Evolutionary conservation across 2,329 filamentous ascomycete genomes (phyloP).

Genomic region (Microcyclosporella mali): DNA sequence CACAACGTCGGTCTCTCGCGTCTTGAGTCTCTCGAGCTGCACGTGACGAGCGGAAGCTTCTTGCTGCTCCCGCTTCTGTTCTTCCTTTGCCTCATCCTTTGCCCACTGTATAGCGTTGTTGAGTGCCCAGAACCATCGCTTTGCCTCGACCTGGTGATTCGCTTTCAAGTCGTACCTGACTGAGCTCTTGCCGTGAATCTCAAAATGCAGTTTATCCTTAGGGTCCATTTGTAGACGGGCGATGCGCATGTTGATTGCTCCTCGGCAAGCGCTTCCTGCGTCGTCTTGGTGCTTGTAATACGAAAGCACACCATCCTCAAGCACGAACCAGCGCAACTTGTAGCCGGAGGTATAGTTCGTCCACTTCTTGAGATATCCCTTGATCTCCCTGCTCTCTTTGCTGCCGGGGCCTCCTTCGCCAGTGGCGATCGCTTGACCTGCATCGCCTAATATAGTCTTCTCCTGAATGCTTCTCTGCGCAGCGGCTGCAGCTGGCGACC

Average conservation of each 20-base stretch:
- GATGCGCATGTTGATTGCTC: constrained; percentile 98
- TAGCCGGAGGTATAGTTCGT: constrained; percentile 98
- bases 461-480: constrained; percentile 95
- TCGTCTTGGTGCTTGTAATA: constrained; percentile 99
- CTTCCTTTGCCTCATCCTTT: constrained; percentile 92
- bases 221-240: constrained; percentile 91
- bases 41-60: constrained; percentile 78
- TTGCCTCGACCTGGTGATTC: constrained; percentile 96
- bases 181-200: constrained; percentile 95
- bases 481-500: constrained; percentile 86
- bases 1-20: constrained; percentile 24
- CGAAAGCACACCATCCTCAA: constrained; percentile 93
- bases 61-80: constrained; percentile 67
- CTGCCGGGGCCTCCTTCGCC: constrained; percentile 56
- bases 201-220: constrained; percentile 95
- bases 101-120: constrained; percentile 99
- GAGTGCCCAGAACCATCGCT: constrained; percentile 97
- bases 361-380: constrained; percentile 98
- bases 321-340: constrained; percentile 93
- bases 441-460: constrained; percentile 85
- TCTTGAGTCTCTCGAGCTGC: constrained; percentile 49
- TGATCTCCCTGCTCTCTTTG: constrained; percentile 92
- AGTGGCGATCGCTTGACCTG: constrained; percentile 35
- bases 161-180: constrained; percentile 98
- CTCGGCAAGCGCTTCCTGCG: constrained; percentile 88